Evolutionary conservation across 768 basidiomycete genomes (phyloP), one percentile per base, ranked within the genome.

Genomic region (Calocybe gangraenosa): DNA sequence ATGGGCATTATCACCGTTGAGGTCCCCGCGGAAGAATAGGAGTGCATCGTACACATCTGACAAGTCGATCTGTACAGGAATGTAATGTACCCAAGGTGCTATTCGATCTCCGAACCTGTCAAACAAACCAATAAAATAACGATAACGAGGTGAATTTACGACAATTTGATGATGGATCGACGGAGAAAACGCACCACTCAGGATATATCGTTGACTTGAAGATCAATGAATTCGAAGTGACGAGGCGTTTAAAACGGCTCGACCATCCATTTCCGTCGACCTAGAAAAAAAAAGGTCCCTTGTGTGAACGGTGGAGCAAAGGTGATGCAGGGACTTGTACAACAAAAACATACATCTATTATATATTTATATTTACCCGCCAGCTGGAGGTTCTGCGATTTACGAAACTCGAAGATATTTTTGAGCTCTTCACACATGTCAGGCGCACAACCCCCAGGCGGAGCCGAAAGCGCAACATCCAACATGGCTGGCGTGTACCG

Each of bases 31-130:
- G 61, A 90, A 89, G 68, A 92, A 91, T 1, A 77, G 65, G 25
- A 87, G 72, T 1, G 77, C 64, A 53, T 90, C 88, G 62, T 82
- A 76, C 7, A 91, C 56, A 57, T 89, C 85, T 0, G 74, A 68
- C 20, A 81, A 72, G 49, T 82, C 79, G 0, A 77, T 57, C 52
- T 81, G 78, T 8, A 87, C 65, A 1, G 86, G 85, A 10, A 87
- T 69, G 52, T 83, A 89, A 59, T 89, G 86, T 2, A 84, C 75
- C 82, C 83, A 86, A 0, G 83, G 79, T 20, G 64, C 70, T 39
- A 78, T 65, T 20, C 78, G 69, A 46, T 79, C 76, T 1, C 56
- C 66, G 47, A 69, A 81, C 78, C 76, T 78, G 42, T 8, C 22
- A 43, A 13, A 2, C 37, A 4, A 11, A n/a, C n/a, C n/a, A n/a